A percentile compares a stretch with the other conserved stretches of the same genome.
phyloP scores from a whole-genome alignment of 2,329 filamentous ascomycete species.

The Blumeria hordei region DNA sequence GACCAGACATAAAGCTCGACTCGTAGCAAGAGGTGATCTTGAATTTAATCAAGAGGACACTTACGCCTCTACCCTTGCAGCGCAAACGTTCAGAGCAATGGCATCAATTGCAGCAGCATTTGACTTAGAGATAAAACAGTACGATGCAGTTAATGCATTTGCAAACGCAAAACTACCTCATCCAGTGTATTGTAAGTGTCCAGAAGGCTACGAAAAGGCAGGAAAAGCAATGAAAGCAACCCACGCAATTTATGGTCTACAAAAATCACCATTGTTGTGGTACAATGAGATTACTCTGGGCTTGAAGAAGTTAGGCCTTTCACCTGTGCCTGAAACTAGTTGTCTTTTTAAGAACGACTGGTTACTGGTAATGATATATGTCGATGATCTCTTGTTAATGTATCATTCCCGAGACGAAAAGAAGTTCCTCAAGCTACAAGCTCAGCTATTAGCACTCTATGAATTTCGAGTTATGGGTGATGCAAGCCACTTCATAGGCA shows the following conservation, averaged over 20 bases:
- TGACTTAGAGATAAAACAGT: slow-evolving; percentile 2
- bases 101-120: neutral
- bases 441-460: neutral
- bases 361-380: neutral
- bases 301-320: neutral
- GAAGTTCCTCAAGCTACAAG: neutral
- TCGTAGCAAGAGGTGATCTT: slow-evolving; percentile 9
- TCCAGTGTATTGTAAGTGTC: neutral
- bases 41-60: slow-evolving; percentile 4
- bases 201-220: neutral
- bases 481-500: neutral
- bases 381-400: neutral
- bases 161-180: neutral
- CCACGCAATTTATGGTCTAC: neutral
- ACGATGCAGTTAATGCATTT: slow-evolving; percentile 1
- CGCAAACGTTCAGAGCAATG: neutral
- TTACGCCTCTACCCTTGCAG: slow-evolving; percentile 1
- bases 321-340: neutral
- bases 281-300: neutral
- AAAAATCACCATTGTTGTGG: neutral
- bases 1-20: slow-evolving; percentile 7
- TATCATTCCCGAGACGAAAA: neutral
- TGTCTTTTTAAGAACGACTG: neutral
- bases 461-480: neutral
- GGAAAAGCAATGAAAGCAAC: neutral